phyloP scores from a whole-genome alignment of 2,329 filamentous ascomycete species.

The Scortechinia acanthostroma region DNA sequence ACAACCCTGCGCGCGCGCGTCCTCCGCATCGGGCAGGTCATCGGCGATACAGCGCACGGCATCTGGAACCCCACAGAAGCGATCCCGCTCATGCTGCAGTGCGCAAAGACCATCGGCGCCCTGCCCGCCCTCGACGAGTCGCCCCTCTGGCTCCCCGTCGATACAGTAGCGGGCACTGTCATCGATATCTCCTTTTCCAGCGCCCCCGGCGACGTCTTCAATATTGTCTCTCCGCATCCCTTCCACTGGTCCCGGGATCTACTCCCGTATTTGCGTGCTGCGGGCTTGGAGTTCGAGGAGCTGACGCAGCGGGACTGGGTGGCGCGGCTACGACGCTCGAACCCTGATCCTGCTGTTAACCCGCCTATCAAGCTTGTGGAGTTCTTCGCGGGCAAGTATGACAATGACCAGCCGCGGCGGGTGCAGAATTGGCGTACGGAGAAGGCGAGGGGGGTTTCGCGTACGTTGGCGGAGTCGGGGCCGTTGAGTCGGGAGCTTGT shows the following conservation, averaged over 20 bases:
- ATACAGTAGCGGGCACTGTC: not conserved
- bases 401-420: not conserved
- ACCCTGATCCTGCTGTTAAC: constrained; percentile 21
- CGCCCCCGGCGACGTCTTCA: not conserved
- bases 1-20: constrained; percentile 15
- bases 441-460: not conserved
- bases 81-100: constrained; percentile 19
- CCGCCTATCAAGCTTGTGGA: too few relatives aligned
- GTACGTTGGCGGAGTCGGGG: too few relatives aligned
- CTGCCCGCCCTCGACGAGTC: not conserved
- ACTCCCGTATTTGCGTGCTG: constrained; percentile 20
- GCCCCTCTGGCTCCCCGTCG: not conserved
- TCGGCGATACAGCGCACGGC: constrained; percentile 18
- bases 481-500: not conserved
- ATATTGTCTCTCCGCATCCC: not conserved
- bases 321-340: constrained; percentile 14
- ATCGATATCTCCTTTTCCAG: not conserved
- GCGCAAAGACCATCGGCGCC: constrained; percentile 9
- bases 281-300: constrained; percentile 14
- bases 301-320: constrained; percentile 12
- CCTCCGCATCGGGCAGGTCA: constrained; percentile 22
- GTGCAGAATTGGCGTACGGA: not conserved
- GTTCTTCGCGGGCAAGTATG: constrained; percentile 14
- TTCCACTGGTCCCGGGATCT: constrained; percentile 1
- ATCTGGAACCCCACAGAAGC: constrained; percentile 22